Percentiles rank a stretch among this genome's conserved stretches.
phyloP scores from a whole-genome alignment of 371 early-diverging fungal genomes.

The Circinella umbellata region DNA sequence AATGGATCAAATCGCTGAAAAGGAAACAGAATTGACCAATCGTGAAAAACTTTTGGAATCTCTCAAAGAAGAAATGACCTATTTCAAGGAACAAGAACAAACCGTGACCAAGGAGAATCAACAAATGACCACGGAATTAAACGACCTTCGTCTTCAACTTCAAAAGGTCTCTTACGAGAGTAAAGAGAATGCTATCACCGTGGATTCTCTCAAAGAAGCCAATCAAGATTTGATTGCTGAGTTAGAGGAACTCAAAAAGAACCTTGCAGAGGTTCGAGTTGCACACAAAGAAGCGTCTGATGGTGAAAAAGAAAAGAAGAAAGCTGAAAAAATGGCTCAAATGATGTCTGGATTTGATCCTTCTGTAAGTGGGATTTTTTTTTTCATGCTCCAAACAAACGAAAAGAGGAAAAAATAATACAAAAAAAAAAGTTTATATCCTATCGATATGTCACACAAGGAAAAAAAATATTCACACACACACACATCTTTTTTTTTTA shows the following conservation, averaged over 20 bases:
- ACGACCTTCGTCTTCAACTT: slow-evolving; percentile 78
- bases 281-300: slow-evolving; percentile 54
- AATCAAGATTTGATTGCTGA: slow-evolving; percentile 76
- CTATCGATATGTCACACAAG: too few relatives aligned
- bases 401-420: too few relatives aligned
- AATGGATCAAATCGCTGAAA: slow-evolving; percentile 88
- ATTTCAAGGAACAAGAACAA: slow-evolving; percentile 63
- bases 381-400: too few relatives aligned
- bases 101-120: slow-evolving; percentile 73
- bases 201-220: slow-evolving; percentile 86
- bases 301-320: slow-evolving; percentile 78
- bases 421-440: too few relatives aligned
- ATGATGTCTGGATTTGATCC: slow-evolving; percentile 89
- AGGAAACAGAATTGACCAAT: slow-evolving; percentile 71
- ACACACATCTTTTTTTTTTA: neutral
- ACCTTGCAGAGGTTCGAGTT: slow-evolving; percentile 34
- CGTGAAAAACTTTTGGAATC: slow-evolving; percentile 61
- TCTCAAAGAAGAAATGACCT: slow-evolving; percentile 68
- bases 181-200: slow-evolving; percentile 82
- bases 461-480: too few relatives aligned
- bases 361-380: slow-evolving; percentile 42
- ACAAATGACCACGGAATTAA: slow-evolving; percentile 67
- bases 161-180: slow-evolving; percentile 87
- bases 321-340: slow-evolving; percentile 84
- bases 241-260: slow-evolving; percentile 75